phyloP scores from a whole-genome alignment of 768 basidiomycete species.

The Xerocomellus chrysenteron region DNA sequence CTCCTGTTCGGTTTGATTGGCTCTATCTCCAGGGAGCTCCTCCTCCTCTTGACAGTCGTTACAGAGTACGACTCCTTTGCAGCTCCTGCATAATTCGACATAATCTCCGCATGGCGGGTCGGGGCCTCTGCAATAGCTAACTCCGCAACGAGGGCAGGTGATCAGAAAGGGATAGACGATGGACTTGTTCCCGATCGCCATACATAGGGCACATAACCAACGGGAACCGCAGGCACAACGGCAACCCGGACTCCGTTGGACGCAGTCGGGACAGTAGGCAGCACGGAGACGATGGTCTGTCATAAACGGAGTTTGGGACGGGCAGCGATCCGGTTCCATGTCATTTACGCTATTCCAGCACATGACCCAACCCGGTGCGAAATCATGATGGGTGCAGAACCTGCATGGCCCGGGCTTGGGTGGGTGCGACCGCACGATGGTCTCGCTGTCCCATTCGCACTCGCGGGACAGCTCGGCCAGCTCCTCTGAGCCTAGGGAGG shows the following conservation, averaged over 20 bases:
- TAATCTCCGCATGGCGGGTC: background rate
- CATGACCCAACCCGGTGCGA: background rate
- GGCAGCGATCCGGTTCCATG: background rate
- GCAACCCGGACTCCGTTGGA: background rate
- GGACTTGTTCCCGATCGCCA: background rate
- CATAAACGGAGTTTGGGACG: conserved; percentile 3
- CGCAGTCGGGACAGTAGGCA: conserved; percentile 11
- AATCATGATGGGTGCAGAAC: background rate
- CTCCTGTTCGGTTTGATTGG: background rate
- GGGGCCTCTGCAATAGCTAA: background rate
- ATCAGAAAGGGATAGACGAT: background rate
- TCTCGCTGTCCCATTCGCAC: conserved; percentile 6
- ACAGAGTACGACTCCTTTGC: conserved; percentile 7
- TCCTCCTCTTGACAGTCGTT: conserved; percentile 14
- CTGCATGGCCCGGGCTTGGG: conserved; percentile 12
- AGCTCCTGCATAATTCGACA: conserved; percentile 5
- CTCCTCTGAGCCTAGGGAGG: conserved; percentile 5
- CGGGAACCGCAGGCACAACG: background rate
- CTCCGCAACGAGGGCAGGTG: conserved; percentile 17
- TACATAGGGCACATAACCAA: conserved; percentile 13
- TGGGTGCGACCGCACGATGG: conserved; percentile 14
- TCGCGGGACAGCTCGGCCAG: background rate
- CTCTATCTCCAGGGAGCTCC: background rate
- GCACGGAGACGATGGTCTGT: background rate
- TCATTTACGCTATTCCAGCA: background rate